These are phyloP conservation scores for Davidsoniella eucalypti DNA, from an alignment of 2,329 filamentous ascomycete species.

Conservation along the genomic window DNA sequence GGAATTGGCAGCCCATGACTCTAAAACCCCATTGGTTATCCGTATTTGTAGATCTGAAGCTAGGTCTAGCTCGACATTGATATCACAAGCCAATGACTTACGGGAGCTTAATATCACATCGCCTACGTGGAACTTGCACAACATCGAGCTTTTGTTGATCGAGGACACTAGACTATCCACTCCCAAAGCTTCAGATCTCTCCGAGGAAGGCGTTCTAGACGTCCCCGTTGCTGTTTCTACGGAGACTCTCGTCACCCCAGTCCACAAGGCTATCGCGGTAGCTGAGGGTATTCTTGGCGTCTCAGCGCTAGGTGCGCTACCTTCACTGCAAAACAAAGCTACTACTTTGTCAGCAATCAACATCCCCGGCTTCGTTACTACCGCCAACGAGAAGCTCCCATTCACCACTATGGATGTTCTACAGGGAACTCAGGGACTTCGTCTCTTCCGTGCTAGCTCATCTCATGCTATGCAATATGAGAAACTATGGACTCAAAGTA, in stretches of 20 bases:
- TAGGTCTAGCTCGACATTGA: conserved; percentile 16
- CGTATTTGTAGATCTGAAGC: conserved; percentile 28
- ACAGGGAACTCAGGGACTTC: conserved; percentile 45
- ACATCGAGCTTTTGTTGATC: conserved; percentile 47
- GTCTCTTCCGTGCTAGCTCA: conserved; percentile 51
- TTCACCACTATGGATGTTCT: conserved; percentile 47
- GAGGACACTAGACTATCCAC: conserved; percentile 27
- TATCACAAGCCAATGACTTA: conserved; percentile 13
- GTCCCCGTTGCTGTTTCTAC: conserved; percentile 1
- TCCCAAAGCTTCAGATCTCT: conserved; percentile 20
- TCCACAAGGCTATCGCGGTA: conserved; percentile 66
- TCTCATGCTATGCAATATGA: conserved; percentile 57
- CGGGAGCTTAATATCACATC: conserved; percentile 47
- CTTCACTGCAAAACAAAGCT: conserved; percentile 22
- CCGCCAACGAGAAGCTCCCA: conserved; percentile 22
- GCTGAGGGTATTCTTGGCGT: conserved; percentile 56
- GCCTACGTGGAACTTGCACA: conserved; percentile 40
- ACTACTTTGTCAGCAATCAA: conserved; percentile 42
- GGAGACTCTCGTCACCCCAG: conserved; percentile 39
- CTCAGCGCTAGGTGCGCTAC: conserved; percentile 31
- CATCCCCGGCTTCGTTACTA: conserved; percentile 28
- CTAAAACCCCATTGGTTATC: conserved; percentile 43
- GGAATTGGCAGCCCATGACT: conserved; percentile 35
- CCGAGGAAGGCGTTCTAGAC: conserved; percentile 54
- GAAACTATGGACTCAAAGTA: conserved; percentile 56